Conservation (phyloP, 176 grass and related monocot genomes). For the Elymus sibiricus region DNA sequence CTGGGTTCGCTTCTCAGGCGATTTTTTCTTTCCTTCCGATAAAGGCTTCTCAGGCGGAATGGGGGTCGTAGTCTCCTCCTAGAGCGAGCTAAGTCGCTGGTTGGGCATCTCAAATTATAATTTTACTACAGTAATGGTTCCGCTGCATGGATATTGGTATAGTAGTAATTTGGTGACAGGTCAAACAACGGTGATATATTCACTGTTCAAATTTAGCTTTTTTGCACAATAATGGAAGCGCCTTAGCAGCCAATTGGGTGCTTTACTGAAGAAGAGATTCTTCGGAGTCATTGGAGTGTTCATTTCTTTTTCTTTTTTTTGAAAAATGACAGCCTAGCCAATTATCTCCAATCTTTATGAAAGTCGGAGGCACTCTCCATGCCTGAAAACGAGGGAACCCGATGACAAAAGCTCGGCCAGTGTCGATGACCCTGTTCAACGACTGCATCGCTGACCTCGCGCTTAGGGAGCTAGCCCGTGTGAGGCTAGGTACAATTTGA, state of each 20-base stretch:
- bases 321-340: not conserved
- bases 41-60: no score
- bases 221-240: slow-evolving; percentile 28
- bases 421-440: no score
- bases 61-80: not conserved
- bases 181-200: slow-evolving; percentile 13
- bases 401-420: no score
- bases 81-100: not conserved
- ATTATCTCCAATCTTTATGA: not conserved
- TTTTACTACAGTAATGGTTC: not conserved
- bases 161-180: slow-evolving; percentile 9
- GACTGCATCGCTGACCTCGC: no score
- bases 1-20: not conserved
- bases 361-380: not conserved
- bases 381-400: no score
- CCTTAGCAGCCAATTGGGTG: slow-evolving; percentile 7
- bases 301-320: not conserved
- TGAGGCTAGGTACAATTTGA: no score
- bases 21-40: no score
- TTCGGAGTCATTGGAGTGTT: slow-evolving; percentile 7
- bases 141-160: not conserved
- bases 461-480: no score
- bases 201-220: not conserved
- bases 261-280: slow-evolving; percentile 20
- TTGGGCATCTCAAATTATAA: not conserved